Percentiles rank a stretch among this genome's conserved stretches.
phyloP scores from a whole-genome alignment of 2,329 filamentous ascomycete genomes.

The Cadophora luteo-olivacea region DNA sequence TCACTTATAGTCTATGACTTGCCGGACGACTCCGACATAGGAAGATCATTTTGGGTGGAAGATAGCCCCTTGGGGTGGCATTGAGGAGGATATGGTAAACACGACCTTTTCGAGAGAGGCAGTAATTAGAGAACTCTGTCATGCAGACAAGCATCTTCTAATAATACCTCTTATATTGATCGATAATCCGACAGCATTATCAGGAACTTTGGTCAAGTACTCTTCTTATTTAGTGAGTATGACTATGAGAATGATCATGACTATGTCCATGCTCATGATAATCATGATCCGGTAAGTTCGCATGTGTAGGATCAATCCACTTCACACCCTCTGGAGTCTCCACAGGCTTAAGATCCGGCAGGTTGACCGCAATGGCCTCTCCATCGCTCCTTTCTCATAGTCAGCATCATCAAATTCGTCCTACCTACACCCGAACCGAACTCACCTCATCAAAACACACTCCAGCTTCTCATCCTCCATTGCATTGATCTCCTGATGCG shows the following conservation, averaged over 20 bases:
- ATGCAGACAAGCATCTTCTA: too few relatives aligned
- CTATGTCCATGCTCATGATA: slow-evolving; percentile 22
- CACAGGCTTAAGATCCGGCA: slow-evolving; percentile 51
- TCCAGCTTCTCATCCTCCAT: slow-evolving; percentile 49
- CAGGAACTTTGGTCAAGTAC: too few relatives aligned
- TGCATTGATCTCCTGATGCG: slow-evolving; percentile 55
- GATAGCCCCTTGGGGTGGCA: too few relatives aligned
- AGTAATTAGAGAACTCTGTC: too few relatives aligned
- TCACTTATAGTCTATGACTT: too few relatives aligned
- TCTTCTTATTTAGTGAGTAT: slow-evolving; percentile 6
- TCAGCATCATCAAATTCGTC: background rate
- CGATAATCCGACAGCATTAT: too few relatives aligned
- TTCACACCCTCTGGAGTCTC: slow-evolving; percentile 52
- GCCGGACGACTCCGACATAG: too few relatives aligned
- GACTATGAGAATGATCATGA: slow-evolving; percentile 18
- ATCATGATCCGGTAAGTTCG: slow-evolving; percentile 37
- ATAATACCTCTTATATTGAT: too few relatives aligned
- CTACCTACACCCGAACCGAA: background rate
- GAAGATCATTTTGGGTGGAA: too few relatives aligned
- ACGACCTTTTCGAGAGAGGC: too few relatives aligned
- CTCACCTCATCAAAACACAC: slow-evolving; percentile 43
- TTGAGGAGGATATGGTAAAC: too few relatives aligned
- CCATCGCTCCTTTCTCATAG: slow-evolving; percentile 47
- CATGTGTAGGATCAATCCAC: slow-evolving; percentile 54
- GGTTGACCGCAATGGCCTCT: slow-evolving; percentile 52